These are phyloP conservation scores for Verticillium tricorpus DNA, from an alignment of 2,329 filamentous ascomycete genomes.

Conservation along the genomic window DNA sequence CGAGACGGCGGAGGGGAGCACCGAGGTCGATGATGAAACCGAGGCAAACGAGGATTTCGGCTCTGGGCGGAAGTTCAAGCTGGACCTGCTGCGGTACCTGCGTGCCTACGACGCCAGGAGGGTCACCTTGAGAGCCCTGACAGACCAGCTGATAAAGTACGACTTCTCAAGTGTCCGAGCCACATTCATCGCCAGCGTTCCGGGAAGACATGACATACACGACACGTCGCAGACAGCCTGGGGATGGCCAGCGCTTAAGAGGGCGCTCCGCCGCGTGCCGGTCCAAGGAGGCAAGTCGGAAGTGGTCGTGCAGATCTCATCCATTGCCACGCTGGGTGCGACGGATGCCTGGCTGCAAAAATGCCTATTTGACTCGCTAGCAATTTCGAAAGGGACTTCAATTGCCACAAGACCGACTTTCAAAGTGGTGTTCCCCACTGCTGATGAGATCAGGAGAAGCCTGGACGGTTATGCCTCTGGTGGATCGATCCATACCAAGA, in stretches of 20 bases:
- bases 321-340: conserved; percentile 72
- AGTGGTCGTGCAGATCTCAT: conserved; percentile 67
- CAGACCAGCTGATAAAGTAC: conserved; percentile 52
- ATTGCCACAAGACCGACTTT: conserved; percentile 41
- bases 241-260: conserved; percentile 69
- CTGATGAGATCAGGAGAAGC: conserved; percentile 70
- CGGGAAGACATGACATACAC: conserved; percentile 56
- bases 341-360: conserved; percentile 68
- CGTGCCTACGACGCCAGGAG: conserved; percentile 59
- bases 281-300: conserved; percentile 35
- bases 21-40: neutral
- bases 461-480: conserved; percentile 77
- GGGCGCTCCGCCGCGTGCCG: conserved; percentile 52
- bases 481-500: conserved; percentile 76
- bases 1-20: neutral
- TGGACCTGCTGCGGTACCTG: conserved; percentile 70
- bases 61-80: conserved; percentile 65
- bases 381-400: conserved; percentile 21
- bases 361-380: conserved; percentile 52
- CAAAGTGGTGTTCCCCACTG: conserved; percentile 76
- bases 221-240: conserved; percentile 54
- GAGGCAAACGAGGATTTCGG: conserved; percentile 3
- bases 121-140: conserved; percentile 48
- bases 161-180: conserved; percentile 69
- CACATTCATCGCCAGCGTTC: conserved; percentile 73